These are phyloP conservation scores for Cladosporium colombiae DNA, from an alignment of 2,329 filamentous ascomycete species.

Conservation along the genomic window DNA sequence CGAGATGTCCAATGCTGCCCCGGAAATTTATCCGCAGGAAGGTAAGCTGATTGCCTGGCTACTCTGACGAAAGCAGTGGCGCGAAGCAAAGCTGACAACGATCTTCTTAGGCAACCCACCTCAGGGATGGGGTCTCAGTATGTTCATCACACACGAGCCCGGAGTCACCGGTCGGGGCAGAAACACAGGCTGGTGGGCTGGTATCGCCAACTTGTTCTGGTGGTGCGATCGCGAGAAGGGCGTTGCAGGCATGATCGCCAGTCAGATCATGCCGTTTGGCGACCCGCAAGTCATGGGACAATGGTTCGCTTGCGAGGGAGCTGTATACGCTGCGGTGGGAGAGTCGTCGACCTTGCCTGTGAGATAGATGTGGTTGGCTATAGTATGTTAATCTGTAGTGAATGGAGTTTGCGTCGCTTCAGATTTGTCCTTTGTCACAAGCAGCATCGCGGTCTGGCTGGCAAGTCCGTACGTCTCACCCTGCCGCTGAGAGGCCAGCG, in stretches of 20 bases:
- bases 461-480: too few species aligned
- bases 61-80: not conserved
- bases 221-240: conserved; percentile 42
- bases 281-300: conserved; percentile 37
- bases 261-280: conserved; percentile 41
- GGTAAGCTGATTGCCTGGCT: conserved; percentile 1
- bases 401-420: not conserved
- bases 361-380: not conserved
- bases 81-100: not conserved
- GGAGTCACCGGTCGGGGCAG: conserved; percentile 37
- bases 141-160: conserved; percentile 38
- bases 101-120: conserved; percentile 46
- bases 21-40: conserved; percentile 53
- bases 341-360: not conserved
- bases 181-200: conserved; percentile 39
- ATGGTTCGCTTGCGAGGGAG: conserved; percentile 37
- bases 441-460: too few species aligned
- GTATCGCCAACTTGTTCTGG: conserved; percentile 42
- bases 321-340: conserved; percentile 30
- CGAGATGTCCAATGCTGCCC: conserved; percentile 39
- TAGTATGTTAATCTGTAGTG: not conserved
- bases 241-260: conserved; percentile 42
- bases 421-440: not conserved
- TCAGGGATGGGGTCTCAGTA: conserved; percentile 63
- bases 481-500: too few species aligned